Evolutionary conservation across 129 eudicot species (phyloP), one percentile per base, ranked within the genome.

Genomic region (Arctium lappa): DNA sequence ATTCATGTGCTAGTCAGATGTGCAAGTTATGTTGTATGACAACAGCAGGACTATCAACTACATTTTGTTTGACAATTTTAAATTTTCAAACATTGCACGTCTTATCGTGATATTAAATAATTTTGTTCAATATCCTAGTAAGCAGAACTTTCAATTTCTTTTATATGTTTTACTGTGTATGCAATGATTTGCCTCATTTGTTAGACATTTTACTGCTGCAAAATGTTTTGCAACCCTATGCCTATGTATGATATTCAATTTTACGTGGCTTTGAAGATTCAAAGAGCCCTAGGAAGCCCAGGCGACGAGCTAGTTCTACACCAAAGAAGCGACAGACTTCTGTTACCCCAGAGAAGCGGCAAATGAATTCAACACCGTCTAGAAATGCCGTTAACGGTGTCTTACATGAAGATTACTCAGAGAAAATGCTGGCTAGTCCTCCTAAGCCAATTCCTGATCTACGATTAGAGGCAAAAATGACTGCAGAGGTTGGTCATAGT

Each of bases 391-490:
- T 66, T 78, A 81, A 78, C 69, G 82, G 78, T 78, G 87, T 85
- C 56, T 29, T 71, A 71, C 84, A 79, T 81, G 90, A 84, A 53
- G 73, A 79, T 81, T 79, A 65, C 53, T 85, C 40, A n/a, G 83
- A 77, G 39, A 85, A 84, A 63, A 38, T 82, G 83, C 77, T 85
- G 74, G 83, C 86, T 76, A 87, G 83, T 44, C 88, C 86, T n/a
- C 68, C 87, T 38, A 92, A 79, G 80, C 76, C 85, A 46, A 62
- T 91, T 82, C 99, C 99, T 72, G 89, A 95, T 91, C 78, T 93
- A 71, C 85, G 98, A 76, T 84, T 91, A 82, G 99, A 95, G 86
- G 99, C 98, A 39, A 95, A 93, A 86, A 18, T 81, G 88, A 88
- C 86, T 79, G 97, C 99, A 34, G 98, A 95, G 99, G 99, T 95